Evolutionary conservation across 768 basidiomycete genomes (phyloP).

Genomic region (Russula abietina): DNA sequence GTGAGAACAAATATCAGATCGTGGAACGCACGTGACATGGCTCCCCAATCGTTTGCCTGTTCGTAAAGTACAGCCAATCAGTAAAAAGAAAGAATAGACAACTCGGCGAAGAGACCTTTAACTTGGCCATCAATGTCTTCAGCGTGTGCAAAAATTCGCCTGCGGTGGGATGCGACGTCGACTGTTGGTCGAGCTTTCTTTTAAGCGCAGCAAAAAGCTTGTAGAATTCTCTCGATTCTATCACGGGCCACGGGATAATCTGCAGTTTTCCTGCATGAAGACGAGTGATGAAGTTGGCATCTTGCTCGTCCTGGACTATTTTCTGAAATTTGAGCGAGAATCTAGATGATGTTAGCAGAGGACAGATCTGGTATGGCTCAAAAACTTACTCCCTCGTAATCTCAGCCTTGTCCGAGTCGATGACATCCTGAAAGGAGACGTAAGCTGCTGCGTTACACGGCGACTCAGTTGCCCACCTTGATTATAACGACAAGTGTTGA

Average conservation of each 20-base stretch:
- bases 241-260: conserved; percentile 64
- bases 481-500: conserved; percentile 60
- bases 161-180: conserved; percentile 44
- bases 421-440: conserved; percentile 45
- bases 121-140: conserved; percentile 62
- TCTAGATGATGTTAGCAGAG: conserved; percentile 29
- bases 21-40: conserved; percentile 48
- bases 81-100: background rate
- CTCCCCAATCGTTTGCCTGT: conserved; percentile 61
- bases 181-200: conserved; percentile 43
- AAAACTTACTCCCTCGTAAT: conserved; percentile 50
- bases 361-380: background rate
- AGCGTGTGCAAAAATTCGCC: conserved; percentile 51
- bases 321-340: conserved; percentile 54
- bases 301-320: conserved; percentile 59
- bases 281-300: conserved; percentile 55
- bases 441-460: no score
- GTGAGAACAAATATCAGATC: background rate
- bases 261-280: conserved; percentile 50
- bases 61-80: background rate
- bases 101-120: conserved; percentile 40
- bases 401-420: conserved; percentile 55
- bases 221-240: conserved; percentile 58
- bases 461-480: conserved; percentile 37
- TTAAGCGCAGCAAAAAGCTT: conserved; percentile 45